Evolutionary conservation across 2,329 filamentous ascomycete species (phyloP).

Genomic region (Pseudocercospora fijiensis): DNA sequence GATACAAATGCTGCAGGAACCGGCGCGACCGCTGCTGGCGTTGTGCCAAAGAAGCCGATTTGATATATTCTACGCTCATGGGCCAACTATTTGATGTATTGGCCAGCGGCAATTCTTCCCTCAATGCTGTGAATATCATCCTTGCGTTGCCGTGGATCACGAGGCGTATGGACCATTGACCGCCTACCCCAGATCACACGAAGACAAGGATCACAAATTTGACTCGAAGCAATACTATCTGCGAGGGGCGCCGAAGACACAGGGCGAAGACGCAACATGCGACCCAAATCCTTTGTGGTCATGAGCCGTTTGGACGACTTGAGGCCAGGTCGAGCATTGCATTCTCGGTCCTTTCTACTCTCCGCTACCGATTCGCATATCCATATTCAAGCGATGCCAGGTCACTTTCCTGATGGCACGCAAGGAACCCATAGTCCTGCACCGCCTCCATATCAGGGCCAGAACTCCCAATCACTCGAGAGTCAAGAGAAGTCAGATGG

Average conservation of each 20-base stretch:
- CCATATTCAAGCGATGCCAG: too few relatives aligned
- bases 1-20: slow-evolving; percentile 35
- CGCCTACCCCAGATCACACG: neutral
- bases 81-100: too few relatives aligned
- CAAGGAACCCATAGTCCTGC: slow-evolving; percentile 2
- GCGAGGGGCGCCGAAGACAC: neutral
- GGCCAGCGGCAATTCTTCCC: neutral
- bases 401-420: neutral
- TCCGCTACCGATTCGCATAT: too few relatives aligned
- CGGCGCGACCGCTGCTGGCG: slow-evolving; percentile 38
- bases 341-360: neutral
- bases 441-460: slow-evolving; percentile 8
- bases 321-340: neutral
- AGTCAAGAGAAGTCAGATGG: slow-evolving; percentile 5
- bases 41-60: slow-evolving; percentile 28
- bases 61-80: neutral
- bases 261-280: neutral
- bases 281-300: neutral
- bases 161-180: neutral
- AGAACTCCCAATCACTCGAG: neutral
- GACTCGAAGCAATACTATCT: neutral
- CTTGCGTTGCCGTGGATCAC: neutral
- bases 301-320: neutral
- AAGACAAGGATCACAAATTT: neutral
- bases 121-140: neutral